Evolutionary conservation across 352 stramenopile species (phyloP), one percentile per base, ranked within the genome.

Genomic region (Phytopythium aichiense): DNA sequence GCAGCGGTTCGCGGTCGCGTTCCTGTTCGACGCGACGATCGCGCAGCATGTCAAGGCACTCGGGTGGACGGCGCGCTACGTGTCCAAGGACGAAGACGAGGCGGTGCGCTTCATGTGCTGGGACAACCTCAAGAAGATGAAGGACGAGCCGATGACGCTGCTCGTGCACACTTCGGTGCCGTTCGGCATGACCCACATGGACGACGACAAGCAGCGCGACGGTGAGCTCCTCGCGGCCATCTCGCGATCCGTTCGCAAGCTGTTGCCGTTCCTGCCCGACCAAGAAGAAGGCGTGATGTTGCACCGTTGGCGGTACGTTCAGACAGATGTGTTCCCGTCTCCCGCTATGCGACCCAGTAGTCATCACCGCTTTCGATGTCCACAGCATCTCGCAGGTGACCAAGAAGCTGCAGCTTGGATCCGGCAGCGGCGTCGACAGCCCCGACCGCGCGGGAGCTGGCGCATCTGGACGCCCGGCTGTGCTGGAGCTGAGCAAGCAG

Each of bases 71-170:
- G 73, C 73, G 61, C 88, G 84, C 63, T 92, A 89, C 61, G 67
- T 90, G 13, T 53, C 70, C 4, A 43, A 53, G 1, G 69, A 78
- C 30, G 75, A 90, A 57, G 84, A 87, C 48, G 73, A 87, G 28
- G 64, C 88, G 53, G 73, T 92, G 31, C 83, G 79, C n/a, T 92
- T 86, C 60, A 53, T 92, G 40, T 92, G 81, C 64, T 92, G 83
- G 81, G 83, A 92, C 63, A 81, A 87, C 42, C 59, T 85, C 13
- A 92, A 92, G 65, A 89, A 89, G 40, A 43, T 73, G 1, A 54
- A 37, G 9, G 48, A 45, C 5, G 45, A 62, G 4, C 30, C 63
- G 22, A 67, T 71, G 23, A 55, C 79, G 30, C 60, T 92, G 50
- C 63, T 92, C 9, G 80, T 90, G 37, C 83, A 90, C 66, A 90